Conservation (phyloP, 805 yeast genomes). For the Cyberlindnera sargentensis region DNA sequence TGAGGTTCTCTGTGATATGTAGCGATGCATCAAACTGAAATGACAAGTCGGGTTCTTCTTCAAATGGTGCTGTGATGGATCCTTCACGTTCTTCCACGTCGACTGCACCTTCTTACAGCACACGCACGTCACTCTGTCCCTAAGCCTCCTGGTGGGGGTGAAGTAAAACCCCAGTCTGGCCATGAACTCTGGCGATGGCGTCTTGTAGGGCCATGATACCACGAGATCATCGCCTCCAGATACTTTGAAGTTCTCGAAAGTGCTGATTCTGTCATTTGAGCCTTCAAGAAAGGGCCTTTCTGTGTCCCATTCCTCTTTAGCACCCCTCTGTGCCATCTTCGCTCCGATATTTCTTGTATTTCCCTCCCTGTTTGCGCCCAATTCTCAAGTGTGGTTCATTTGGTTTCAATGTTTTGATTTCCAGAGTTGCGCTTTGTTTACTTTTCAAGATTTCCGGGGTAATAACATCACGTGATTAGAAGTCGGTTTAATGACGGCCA, state of each 20-base stretch:
- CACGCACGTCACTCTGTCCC: constrained; percentile 52
- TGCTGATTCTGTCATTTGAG: constrained; percentile 5
- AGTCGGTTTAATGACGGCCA: too few species aligned
- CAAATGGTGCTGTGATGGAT: constrained; percentile 43
- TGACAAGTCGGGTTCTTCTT: constrained; percentile 28
- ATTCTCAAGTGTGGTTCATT: too few species aligned
- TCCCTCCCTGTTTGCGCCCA: too few species aligned
- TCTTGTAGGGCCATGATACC: constrained; percentile 21
- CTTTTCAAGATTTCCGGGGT: too few species aligned
- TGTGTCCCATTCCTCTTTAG: too few species aligned
- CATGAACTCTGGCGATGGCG: constrained; percentile 30
- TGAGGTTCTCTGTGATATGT: constrained; percentile 17
- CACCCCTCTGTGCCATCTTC: too few species aligned
- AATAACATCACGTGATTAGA: too few species aligned
- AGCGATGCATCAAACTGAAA: constrained; percentile 21
- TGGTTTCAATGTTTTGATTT: too few species aligned
- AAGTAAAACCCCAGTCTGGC: constrained; percentile 60
- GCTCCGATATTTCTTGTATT: too few species aligned
- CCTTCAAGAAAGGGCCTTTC: background rate
- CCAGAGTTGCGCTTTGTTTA: too few species aligned
- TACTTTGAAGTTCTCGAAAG: constrained; percentile 12
- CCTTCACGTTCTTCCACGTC: constrained; percentile 51
- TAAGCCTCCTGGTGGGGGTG: constrained; percentile 43
- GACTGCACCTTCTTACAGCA: constrained; percentile 46
- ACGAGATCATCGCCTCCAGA: constrained; percentile 6